phyloP scores from a whole-genome alignment of 352 stramenopile species.

The Phytophthora tubulina region DNA sequence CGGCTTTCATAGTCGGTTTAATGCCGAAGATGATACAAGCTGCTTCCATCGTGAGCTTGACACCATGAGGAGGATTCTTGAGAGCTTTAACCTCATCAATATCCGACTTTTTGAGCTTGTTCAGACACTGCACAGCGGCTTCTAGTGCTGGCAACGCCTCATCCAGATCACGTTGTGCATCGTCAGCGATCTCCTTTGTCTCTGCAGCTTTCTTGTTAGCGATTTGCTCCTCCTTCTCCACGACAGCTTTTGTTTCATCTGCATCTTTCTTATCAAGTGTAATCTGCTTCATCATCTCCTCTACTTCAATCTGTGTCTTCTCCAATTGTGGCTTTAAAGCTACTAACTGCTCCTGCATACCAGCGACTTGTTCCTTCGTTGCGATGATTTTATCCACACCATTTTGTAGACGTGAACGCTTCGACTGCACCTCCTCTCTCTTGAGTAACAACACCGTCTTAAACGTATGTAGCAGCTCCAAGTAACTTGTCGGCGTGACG shows the following conservation, averaged over 20 bases:
- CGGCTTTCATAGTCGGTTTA: slow-evolving; percentile 90
- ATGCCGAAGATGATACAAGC: slow-evolving; percentile 96
- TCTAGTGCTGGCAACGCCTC: slow-evolving; percentile 93
- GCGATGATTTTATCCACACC: slow-evolving; percentile 95
- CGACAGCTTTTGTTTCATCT: slow-evolving; percentile 91
- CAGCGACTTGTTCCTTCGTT: slow-evolving; percentile 93
- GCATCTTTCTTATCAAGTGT: slow-evolving; percentile 93
- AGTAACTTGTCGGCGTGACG: slow-evolving; percentile 94
- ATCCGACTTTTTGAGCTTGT: slow-evolving; percentile 93
- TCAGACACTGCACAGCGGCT: slow-evolving; percentile 93
- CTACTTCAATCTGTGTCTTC: slow-evolving; percentile 93
- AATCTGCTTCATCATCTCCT: slow-evolving; percentile 95
- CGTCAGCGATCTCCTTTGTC: slow-evolving; percentile 93
- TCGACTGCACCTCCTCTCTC: slow-evolving; percentile 89
- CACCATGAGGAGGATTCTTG: slow-evolving; percentile 89
- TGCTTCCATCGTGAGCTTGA: slow-evolving; percentile 92
- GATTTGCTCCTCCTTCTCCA: slow-evolving; percentile 92
- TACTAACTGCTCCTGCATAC: slow-evolving; percentile 93
- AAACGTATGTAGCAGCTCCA: slow-evolving; percentile 95
- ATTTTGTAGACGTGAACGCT: slow-evolving; percentile 88
- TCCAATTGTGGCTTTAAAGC: slow-evolving; percentile 93
- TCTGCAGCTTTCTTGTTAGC: slow-evolving; percentile 93
- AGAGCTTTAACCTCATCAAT: slow-evolving; percentile 94
- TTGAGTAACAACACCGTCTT: slow-evolving; percentile 92
- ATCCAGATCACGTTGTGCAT: slow-evolving; percentile 93